Base-by-base conservation (phyloP, 192 early-diverging fungal species). In the Podila verticillata region DNA sequence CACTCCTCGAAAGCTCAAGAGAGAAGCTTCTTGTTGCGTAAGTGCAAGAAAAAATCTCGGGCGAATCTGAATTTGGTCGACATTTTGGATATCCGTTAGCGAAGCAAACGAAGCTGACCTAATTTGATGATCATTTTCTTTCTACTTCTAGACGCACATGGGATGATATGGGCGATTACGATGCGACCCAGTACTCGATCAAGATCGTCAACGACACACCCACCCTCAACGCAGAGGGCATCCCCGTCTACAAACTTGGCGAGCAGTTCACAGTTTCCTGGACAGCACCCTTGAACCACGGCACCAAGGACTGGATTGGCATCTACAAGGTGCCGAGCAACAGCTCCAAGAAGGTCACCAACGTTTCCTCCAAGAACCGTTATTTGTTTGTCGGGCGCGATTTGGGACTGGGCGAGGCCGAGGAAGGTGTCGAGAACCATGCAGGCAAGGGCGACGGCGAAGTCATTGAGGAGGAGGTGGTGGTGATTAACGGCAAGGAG, bases 291-390 rank as follows among this genome's bases (percentile, higher is more conserved):
- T 70, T 78, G 63, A 91, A 83, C 69, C 93, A 96, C 73, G 86
- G 90, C 36, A 75, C 85, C 22, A 77, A 86, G 58, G 97, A 99
- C 83, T 99, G 97, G 97, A 92, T 99, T 74, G 97, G 97, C 32
- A 84, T 98, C 7, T 99, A 97, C 75, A 89, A 88, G 17, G 89
- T 94, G 0, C 89, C 88, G 0, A 86, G 89, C 28, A 97, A 99
- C 82, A 90, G 88, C 56, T 92, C 89, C 34, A 82, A 80, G 26
- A 87, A 87, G 44, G 85, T 99, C 31, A 97, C 97, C 4, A 95
- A 88, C 4, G 87, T 89, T 0, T 88, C 90, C 58, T 96, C 94
- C 48, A 84, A 86, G 69, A 89, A 90, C 28, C 85, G 89, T 9
- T 97, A 89, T 84, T 77, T 92, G 61, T 95, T 88, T 88, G 80